phyloP scores from a whole-genome alignment of 257 asterid genomes.

The Solanum dulcamara region DNA sequence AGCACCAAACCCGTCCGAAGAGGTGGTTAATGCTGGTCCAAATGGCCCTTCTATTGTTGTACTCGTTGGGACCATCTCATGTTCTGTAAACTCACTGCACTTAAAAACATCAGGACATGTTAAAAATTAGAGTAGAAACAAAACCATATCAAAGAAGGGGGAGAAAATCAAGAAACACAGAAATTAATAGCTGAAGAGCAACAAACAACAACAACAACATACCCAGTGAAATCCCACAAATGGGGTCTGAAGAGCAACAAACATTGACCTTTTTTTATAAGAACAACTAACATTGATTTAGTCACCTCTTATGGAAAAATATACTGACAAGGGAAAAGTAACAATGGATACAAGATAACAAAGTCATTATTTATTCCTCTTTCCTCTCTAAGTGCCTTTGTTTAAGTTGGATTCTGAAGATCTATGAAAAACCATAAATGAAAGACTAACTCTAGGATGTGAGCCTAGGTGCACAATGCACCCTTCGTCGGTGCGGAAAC shows the following conservation, averaged over 20 bases:
- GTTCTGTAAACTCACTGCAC: conserved; percentile 26
- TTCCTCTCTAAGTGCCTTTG: not conserved
- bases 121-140: not conserved
- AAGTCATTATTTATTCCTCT: not conserved
- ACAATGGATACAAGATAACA: not conserved
- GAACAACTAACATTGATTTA: not conserved
- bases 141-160: not conserved
- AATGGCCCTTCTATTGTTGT: conserved; percentile 22
- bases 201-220: too few species aligned
- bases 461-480: too few species aligned
- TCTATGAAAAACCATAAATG: not conserved
- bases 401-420: not conserved
- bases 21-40: conserved; percentile 16
- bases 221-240: too few species aligned
- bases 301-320: not conserved
- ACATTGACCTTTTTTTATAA: not conserved
- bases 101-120: not conserved
- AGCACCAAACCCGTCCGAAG: conserved; percentile 4
- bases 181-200: not conserved
- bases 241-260: not conserved
- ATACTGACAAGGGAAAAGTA: not conserved
- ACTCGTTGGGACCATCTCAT: conserved; percentile 24
- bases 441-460: not conserved
- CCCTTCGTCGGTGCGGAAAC: too few species aligned
- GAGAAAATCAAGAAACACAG: not conserved